Percentiles rank a stretch among this genome's conserved stretches.
These are phyloP conservation scores for Amanita pseudoporphyria DNA, from an alignment of 768 basidiomycete species.

Conservation along the genomic window DNA sequence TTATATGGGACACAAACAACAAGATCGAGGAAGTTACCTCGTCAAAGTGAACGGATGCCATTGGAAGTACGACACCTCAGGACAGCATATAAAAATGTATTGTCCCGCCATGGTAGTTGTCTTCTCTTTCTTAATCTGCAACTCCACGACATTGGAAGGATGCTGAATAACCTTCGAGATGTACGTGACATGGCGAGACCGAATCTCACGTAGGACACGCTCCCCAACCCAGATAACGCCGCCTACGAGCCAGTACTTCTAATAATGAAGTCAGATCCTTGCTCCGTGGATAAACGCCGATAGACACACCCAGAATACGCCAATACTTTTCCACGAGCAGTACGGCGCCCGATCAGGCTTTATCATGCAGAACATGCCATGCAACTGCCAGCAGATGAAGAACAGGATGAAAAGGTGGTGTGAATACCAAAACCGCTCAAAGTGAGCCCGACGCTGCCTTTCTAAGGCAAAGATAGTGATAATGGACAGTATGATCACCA, in stretches of 20 bases:
- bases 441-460: constrained; percentile 66
- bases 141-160: constrained; percentile 87
- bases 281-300: constrained; percentile 1
- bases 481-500: constrained; percentile 59
- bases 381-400: constrained; percentile 92
- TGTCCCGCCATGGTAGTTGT: constrained; percentile 77
- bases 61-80: constrained; percentile 89
- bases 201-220: constrained; percentile 85
- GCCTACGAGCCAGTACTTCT: constrained; percentile 89
- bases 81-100: constrained; percentile 89
- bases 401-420: constrained; percentile 88
- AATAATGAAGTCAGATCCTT: constrained; percentile 6
- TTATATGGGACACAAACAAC: background rate
- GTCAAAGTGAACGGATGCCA: constrained; percentile 98
- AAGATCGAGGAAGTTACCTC: constrained; percentile 36
- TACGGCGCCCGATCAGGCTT: constrained; percentile 81
- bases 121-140: constrained; percentile 97
- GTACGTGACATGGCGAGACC: constrained; percentile 85
- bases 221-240: constrained; percentile 81
- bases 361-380: constrained; percentile 97
- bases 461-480: constrained; percentile 87
- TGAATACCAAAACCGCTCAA: constrained; percentile 86
- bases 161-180: constrained; percentile 95
- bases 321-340: constrained; percentile 78
- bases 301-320: constrained; percentile 85